Conservation (phyloP, 2,329 filamentous ascomycete genomes). For the Fusarium sp. region DNA sequence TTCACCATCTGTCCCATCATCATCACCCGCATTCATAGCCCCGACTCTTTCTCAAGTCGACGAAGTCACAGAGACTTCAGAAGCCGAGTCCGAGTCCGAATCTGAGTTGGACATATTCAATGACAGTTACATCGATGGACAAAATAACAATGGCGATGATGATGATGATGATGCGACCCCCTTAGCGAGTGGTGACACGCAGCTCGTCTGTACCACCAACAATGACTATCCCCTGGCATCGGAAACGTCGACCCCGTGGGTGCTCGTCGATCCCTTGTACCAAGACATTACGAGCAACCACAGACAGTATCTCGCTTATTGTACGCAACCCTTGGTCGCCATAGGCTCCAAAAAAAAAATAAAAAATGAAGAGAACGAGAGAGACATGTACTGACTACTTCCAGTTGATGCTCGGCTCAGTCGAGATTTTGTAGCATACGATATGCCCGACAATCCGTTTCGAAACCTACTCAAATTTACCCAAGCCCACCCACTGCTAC, state of each 20-base stretch:
- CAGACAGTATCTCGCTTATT: conserved; percentile 58
- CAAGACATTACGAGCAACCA: conserved; percentile 66
- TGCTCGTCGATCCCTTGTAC: conserved; percentile 58
- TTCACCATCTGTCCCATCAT: conserved; percentile 33
- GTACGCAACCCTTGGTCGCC: conserved; percentile 46
- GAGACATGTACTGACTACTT: conserved; percentile 39
- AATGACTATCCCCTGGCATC: conserved; percentile 34
- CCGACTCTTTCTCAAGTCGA: conserved; percentile 36
- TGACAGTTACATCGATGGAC: conserved; percentile 4
- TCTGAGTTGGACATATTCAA: conserved; percentile 23
- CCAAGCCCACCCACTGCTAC: conserved; percentile 56
- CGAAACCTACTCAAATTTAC: conserved; percentile 59
- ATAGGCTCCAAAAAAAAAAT: conserved; percentile 11
- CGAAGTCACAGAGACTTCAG: conserved; percentile 29
- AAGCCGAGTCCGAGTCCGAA: conserved; percentile 28
- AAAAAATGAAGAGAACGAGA: background rate
- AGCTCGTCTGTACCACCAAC: conserved; percentile 47
- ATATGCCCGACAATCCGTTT: conserved; percentile 62
- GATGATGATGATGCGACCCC: conserved; percentile 33
- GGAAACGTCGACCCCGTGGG: conserved; percentile 51
- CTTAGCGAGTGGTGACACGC: conserved; percentile 41
- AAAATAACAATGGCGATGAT: conserved; percentile 24
- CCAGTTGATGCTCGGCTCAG: conserved; percentile 64
- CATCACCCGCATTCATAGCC: conserved; percentile 30
- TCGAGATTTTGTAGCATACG: conserved; percentile 63